A percentile compares a stretch with the other conserved stretches of the same genome.
These are phyloP conservation scores for Phyllosticta paracitricarpa DNA, from an alignment of 2,329 filamentous ascomycete species.

Conservation along the genomic window DNA sequence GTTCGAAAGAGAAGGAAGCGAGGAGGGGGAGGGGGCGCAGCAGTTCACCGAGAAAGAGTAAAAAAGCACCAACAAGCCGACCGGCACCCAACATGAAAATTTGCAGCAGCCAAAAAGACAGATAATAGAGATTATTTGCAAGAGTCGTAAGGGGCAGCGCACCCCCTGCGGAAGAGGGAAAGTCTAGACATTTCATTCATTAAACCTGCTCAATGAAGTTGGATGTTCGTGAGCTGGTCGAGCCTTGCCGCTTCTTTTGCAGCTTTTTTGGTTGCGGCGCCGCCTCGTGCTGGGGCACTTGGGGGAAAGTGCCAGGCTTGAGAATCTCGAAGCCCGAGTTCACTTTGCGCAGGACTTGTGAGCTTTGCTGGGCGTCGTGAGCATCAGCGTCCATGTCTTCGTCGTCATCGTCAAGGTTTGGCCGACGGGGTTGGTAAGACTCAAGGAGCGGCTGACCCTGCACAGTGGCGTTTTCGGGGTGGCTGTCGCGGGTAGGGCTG, in stretches of 20 bases:
- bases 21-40: neutral
- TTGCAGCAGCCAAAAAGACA: neutral
- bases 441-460: constrained; percentile 26
- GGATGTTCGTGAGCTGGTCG: constrained; percentile 21
- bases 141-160: neutral
- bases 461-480: constrained; percentile 18
- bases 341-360: constrained; percentile 30
- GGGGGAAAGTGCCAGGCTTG: constrained; percentile 27
- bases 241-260: constrained; percentile 33
- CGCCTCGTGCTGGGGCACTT: constrained; percentile 19
- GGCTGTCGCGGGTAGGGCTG: constrained; percentile 17
- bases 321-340: constrained; percentile 34
- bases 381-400: constrained; percentile 20
- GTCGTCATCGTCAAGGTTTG: constrained; percentile 24
- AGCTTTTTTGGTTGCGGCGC: constrained; percentile 30
- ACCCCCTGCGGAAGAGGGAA: neutral
- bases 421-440: constrained; percentile 28
- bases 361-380: constrained; percentile 19
- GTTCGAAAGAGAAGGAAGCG: neutral
- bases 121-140: neutral
- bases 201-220: constrained; percentile 29
- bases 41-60: neutral
- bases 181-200: constrained; percentile 4
- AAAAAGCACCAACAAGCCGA: neutral
- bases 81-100: neutral